Percentiles rank a stretch among this genome's conserved stretches.
Conservation (phyloP, 2,329 filamentous ascomycete genomes). For the Plenodomus lindquistii region DNA sequence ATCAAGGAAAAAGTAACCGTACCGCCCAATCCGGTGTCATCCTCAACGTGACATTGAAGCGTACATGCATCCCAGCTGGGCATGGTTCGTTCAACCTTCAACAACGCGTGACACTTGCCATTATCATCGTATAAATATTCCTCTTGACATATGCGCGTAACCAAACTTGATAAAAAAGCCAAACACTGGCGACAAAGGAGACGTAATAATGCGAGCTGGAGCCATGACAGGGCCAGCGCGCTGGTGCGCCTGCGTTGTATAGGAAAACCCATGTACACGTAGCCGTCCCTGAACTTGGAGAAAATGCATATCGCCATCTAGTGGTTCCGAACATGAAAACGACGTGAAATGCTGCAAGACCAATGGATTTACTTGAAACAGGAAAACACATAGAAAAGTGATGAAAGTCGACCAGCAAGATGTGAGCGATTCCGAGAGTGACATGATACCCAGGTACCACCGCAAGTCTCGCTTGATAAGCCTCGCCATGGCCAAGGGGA, state of each 20-base stretch:
- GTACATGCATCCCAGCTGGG: too few species aligned
- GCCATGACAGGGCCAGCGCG: slow-evolving; percentile 6
- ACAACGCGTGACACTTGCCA: slow-evolving; percentile 1
- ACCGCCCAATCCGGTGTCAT: slow-evolving; percentile 16
- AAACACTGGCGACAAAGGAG: slow-evolving; percentile 20
- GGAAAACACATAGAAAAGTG: slow-evolving; percentile 9
- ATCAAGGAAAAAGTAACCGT: slow-evolving; percentile 32
- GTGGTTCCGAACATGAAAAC: slow-evolving; percentile 16
- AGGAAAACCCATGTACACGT: slow-evolving; percentile 17
- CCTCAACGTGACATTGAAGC: slow-evolving; percentile 12
- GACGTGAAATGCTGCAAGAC: slow-evolving; percentile 18
- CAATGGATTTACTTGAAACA: slow-evolving; percentile 36
- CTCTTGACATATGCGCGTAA: slow-evolving; percentile 19
- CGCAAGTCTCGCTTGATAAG: slow-evolving; percentile 4
- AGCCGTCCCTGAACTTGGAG: slow-evolving; percentile 11
- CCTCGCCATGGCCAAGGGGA: slow-evolving; percentile 12
- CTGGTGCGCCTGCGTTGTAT: slow-evolving; percentile 9
- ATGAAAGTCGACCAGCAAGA: slow-evolving; percentile 8
- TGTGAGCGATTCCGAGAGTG: slow-evolving; percentile 7
- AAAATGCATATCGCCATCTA: slow-evolving; percentile 17
- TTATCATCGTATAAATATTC: slow-evolving; percentile 9
- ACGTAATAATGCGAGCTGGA: slow-evolving; percentile 7
- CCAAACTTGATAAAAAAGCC: slow-evolving; percentile 18
- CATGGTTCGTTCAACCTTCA: neutral
- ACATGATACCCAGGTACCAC: neutral